phyloP scores from a whole-genome alignment of 2,329 filamentous ascomycete species.

The Ophiostoma montium region DNA sequence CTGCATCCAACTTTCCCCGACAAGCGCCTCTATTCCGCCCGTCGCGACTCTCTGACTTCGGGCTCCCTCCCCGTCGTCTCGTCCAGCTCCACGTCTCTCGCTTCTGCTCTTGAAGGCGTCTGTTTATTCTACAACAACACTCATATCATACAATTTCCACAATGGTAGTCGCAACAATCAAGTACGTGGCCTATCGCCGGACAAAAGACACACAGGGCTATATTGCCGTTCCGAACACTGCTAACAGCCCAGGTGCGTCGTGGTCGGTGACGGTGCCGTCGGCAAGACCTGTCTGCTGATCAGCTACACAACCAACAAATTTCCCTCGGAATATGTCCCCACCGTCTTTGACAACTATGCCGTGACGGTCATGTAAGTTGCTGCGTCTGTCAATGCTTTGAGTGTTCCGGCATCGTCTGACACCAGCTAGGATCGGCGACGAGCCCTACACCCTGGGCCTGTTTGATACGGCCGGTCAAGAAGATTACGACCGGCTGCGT shows the following conservation, averaged over 20 bases:
- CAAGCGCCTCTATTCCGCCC: background rate
- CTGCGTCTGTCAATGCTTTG: too few species aligned
- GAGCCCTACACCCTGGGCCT: constrained; percentile 95
- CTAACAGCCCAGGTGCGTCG: constrained; percentile 61
- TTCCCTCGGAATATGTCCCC: constrained; percentile 98
- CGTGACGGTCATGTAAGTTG: constrained; percentile 93
- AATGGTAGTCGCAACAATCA: constrained; percentile 51
- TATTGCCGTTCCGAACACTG: too few species aligned
- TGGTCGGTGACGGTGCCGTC: constrained; percentile 97
- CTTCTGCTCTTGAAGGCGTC: background rate
- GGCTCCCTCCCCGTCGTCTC: background rate
- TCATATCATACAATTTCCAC: background rate
- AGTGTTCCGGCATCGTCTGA: background rate
- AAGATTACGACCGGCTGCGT: constrained; percentile 96
- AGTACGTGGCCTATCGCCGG: too few species aligned
- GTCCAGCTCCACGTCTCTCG: background rate
- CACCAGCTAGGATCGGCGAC: constrained; percentile 71
- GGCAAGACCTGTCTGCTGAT: constrained; percentile 98
- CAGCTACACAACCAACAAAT: constrained; percentile 99
- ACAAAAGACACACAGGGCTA: too few species aligned
- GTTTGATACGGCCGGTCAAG: constrained; percentile 97
- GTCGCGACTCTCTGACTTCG: background rate
- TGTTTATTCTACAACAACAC: background rate
- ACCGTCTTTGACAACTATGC: constrained; percentile 99
- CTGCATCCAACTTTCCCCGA: background rate